A percentile compares a stretch with the other conserved stretches of the same genome.
These are phyloP conservation scores for Pythium myriotylum DNA, from an alignment of 352 stramenopile species.

Conservation along the genomic window DNA sequence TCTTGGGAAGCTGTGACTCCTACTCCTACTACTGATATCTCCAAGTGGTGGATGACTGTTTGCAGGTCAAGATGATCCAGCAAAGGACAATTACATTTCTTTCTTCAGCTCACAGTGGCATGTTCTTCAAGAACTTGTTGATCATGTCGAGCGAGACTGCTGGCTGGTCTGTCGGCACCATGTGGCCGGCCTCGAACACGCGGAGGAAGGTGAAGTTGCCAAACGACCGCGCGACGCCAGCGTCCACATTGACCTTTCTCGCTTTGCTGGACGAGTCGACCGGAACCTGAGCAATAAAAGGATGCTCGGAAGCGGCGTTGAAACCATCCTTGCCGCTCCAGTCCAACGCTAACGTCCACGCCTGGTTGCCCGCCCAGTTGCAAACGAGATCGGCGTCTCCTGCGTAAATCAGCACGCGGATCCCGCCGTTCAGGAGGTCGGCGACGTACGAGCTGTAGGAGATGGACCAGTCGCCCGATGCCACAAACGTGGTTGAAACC, in stretches of 20 bases:
- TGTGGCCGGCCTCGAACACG: constrained; percentile 54
- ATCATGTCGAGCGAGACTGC: constrained; percentile 52
- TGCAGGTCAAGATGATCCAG: too few species aligned
- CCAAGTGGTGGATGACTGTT: too few species aligned
- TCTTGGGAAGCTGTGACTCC: too few species aligned
- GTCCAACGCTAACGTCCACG: constrained; percentile 86
- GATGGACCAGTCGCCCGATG: constrained; percentile 85
- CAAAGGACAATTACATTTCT: too few species aligned
- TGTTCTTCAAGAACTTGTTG: constrained; percentile 65
- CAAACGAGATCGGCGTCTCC: constrained; percentile 94
- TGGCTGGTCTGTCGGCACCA: constrained; percentile 56
- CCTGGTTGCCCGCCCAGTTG: constrained; percentile 93
- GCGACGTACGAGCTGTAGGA: constrained; percentile 71
- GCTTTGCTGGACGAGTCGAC: neutral
- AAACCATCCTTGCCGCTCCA: constrained; percentile 86
- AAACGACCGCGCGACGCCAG: constrained; percentile 35
- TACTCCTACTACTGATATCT: too few species aligned
- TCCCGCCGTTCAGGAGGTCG: constrained; percentile 60
- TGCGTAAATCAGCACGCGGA: constrained; percentile 90
- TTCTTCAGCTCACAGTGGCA: too few species aligned
- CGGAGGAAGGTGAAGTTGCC: constrained; percentile 44
- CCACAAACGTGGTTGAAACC: constrained; percentile 85
- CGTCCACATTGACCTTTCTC: constrained; percentile 11
- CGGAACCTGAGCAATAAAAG: constrained; percentile 17
- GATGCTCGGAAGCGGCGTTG: constrained; percentile 31